These are phyloP conservation scores for Neurospora discreta DNA, from an alignment of 495 filamentous ascomycete species.

Conservation along the genomic window DNA sequence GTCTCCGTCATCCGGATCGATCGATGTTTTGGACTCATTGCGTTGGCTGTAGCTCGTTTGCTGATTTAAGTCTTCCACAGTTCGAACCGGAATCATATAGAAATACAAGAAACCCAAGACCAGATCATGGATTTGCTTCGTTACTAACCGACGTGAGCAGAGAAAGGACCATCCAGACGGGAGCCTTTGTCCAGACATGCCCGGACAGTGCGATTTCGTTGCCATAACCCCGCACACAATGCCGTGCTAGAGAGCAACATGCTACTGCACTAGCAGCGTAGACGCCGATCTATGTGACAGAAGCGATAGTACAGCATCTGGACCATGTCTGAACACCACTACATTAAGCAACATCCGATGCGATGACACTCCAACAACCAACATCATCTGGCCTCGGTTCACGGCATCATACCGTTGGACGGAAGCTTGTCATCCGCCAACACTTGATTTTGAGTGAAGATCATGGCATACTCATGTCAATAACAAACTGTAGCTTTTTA, in stretches of 20 bases:
- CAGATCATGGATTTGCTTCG: neutral
- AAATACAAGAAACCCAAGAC: neutral
- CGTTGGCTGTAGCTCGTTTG: neutral
- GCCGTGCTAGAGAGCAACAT: neutral
- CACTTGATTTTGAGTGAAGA: neutral
- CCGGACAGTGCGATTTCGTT: neutral
- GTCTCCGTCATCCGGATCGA: neutral
- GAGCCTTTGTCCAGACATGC: neutral
- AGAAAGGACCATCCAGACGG: neutral
- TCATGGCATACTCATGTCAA: neutral
- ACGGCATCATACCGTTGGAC: neutral
- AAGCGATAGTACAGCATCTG: neutral
- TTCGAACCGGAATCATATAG: neutral
- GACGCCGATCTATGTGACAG: too few species aligned
- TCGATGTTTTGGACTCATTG: neutral
- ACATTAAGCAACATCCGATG: neutral
- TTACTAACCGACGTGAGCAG: neutral
- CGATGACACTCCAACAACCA: neutral
- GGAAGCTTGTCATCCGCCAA: neutral
- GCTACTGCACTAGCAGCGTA: neutral
- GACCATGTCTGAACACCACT: neutral
- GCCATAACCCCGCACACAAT: neutral
- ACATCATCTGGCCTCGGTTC: neutral
- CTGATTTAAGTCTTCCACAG: neutral
- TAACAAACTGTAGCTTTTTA: accelerated